Base-by-base conservation (phyloP, 768 basidiomycete species). In the Ramaria sp. region DNA sequence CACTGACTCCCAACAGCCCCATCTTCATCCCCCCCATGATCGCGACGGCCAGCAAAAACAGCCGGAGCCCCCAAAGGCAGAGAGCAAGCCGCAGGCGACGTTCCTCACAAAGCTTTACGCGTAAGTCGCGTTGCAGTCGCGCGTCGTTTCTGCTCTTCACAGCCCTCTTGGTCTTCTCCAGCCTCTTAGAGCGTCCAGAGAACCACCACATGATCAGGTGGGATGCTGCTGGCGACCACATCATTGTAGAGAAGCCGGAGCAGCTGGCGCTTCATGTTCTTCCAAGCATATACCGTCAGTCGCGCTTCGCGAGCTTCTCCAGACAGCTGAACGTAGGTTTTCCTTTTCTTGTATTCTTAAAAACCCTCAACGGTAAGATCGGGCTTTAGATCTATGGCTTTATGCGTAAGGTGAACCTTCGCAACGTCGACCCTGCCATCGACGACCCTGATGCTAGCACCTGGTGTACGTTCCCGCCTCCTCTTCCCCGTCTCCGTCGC, bases 201-300 rank as follows among this genome's bases (percentile, higher is more conserved):
- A 93, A 94, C 71, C 88, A 93, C 64, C 88, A 92, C 69, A 94
- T 95, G 88, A 94, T 96, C 69, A 86, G 92, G 53, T 96, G 92
- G 92, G 91, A 93, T 67, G 85, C 87, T 15, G 83, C 85, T 20
- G 93, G 92, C 60, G 88, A 92, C 68, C 88, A 92, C 66, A 94
- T 96, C 77, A 91, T 96, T 71, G 92, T 96, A 55, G 92, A 94
- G 67, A 77, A 88, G 33, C 93, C 92, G 61, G 90, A 91, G 68
- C 91, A 94, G 69, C 84, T 96, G 58, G 92, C 92, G 2, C 80
- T 92, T 56, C 91, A 94, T 70, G 88, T 96, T 68, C 83, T 96
- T 61, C 92, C 93, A 51, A 85, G 86, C 65, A 86, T 96, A 54
- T 96, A 96, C 72, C 86, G 92, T 67, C 92, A 96, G 80, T 94